phyloP scores from a whole-genome alignment of 208 protist genomes.

The Trypanosomatidae sp. region DNA sequence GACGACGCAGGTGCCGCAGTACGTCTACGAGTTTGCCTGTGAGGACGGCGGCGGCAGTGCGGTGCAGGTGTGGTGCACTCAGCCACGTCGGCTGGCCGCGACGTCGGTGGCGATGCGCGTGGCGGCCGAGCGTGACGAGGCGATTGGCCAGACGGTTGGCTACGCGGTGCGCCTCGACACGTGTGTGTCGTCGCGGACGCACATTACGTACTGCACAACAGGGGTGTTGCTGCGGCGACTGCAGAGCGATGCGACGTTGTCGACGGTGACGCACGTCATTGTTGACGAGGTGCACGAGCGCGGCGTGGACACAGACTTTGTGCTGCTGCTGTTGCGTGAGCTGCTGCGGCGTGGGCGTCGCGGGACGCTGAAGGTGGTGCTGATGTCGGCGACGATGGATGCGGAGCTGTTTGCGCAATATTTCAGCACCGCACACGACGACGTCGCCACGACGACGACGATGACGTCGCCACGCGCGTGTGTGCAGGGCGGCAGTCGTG shows the following conservation, averaged over 20 bases:
- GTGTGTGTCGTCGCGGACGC: constrained; percentile 65
- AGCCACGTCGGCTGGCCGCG: constrained; percentile 89
- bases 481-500: neutral
- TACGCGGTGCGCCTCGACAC: constrained; percentile 92
- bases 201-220: constrained; percentile 91
- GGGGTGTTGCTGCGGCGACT: constrained; percentile 88
- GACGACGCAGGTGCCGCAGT: constrained; percentile 96
- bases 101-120: constrained; percentile 90
- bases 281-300: constrained; percentile 96
- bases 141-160: constrained; percentile 82
- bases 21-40: constrained; percentile 90
- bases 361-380: constrained; percentile 73
- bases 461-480: neutral
- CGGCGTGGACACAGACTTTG: constrained; percentile 94
- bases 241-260: constrained; percentile 80
- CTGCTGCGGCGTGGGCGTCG: constrained; percentile 31
- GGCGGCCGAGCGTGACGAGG: constrained; percentile 84
- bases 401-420: constrained; percentile 89
- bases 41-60: constrained; percentile 68
- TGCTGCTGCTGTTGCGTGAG: constrained; percentile 88
- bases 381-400: constrained; percentile 95
- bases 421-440: constrained; percentile 37
- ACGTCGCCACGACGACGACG: constrained; percentile 4
- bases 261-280: constrained; percentile 84
- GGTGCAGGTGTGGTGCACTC: constrained; percentile 90